These are phyloP conservation scores for Drosera capensis DNA, from an alignment of 148 eudicot species.

Conservation along the genomic window DNA sequence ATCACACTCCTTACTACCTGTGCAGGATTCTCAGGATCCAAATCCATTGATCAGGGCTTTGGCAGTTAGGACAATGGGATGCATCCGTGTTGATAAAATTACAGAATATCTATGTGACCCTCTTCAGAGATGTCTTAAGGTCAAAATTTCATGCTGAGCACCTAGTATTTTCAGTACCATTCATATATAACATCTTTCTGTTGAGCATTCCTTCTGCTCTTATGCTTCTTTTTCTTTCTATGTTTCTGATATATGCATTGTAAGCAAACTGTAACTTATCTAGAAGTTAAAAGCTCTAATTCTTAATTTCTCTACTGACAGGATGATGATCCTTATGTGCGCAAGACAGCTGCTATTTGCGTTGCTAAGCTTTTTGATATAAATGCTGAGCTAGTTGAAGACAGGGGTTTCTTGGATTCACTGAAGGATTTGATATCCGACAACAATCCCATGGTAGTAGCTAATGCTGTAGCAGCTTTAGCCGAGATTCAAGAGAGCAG, in stretches of 20 bases:
- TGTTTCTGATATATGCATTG: too few relatives aligned
- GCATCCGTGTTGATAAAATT: conserved; percentile 97
- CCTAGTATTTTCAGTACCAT: too few relatives aligned
- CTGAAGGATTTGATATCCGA: conserved; percentile 97
- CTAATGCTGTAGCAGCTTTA: conserved; percentile 98
- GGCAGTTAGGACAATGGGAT: conserved; percentile 99
- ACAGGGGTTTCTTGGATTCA: conserved; percentile 90
- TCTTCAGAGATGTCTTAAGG: conserved; percentile 99
- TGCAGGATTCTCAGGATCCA: conserved; percentile 98
- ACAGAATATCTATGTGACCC: conserved; percentile 98
- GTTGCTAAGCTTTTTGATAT: conserved; percentile 98
- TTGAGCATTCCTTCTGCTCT: too few relatives aligned
- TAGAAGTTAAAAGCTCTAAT: conserved; percentile 1
- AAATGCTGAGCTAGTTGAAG: conserved; percentile 98
- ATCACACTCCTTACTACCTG: neutral
- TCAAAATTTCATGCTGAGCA: conserved; percentile 3
- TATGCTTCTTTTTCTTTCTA: too few relatives aligned
- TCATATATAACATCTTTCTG: too few relatives aligned
- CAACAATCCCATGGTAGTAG: conserved; percentile 99
- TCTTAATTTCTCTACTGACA: conserved; percentile 12
- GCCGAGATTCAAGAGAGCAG: conserved; percentile 96
- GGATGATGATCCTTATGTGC: conserved; percentile 99
- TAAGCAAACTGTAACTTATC: neutral
- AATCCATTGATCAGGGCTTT: conserved; percentile 94
- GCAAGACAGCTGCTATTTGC: conserved; percentile 99